These are phyloP conservation scores for Lathyrus oleraceus DNA, from an alignment of 306 rosid species.

Conservation along the genomic window DNA sequence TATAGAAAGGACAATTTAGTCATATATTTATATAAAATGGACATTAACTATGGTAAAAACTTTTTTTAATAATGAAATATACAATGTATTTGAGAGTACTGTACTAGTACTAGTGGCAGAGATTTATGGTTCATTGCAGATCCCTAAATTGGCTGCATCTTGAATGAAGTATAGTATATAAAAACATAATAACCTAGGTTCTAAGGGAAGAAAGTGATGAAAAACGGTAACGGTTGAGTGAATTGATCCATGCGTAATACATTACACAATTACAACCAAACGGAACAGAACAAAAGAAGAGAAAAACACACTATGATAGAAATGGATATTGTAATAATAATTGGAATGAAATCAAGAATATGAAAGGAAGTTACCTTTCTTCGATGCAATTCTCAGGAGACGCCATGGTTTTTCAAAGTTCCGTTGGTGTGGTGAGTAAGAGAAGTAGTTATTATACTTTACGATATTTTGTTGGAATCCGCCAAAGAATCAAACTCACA, in stretches of 20 bases:
- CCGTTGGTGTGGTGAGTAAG: neutral
- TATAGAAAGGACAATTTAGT: too few relatives aligned
- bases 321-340: neutral
- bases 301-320: slow-evolving; percentile 7
- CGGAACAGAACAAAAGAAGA: too few relatives aligned
- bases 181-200: too few relatives aligned
- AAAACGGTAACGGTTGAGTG: too few relatives aligned
- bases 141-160: slow-evolving; percentile 5
- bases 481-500: slow-evolving; percentile 4
- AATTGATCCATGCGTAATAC: neutral
- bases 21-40: too few relatives aligned
- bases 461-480: slow-evolving; percentile 4
- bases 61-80: too few relatives aligned
- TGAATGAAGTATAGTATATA: neutral
- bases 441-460: neutral
- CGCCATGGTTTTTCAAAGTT: slow-evolving; percentile 38
- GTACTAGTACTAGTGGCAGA: neutral
- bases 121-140: neutral
- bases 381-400: slow-evolving; percentile 40
- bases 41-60: too few relatives aligned
- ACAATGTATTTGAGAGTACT: too few relatives aligned
- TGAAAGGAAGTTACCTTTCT: slow-evolving; percentile 45
- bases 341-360: slow-evolving; percentile 4
- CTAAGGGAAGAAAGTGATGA: too few relatives aligned
- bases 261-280: too few relatives aligned